Evolutionary conservation across 768 basidiomycete genomes (phyloP).

Genomic region (Scleroderma bovista): DNA sequence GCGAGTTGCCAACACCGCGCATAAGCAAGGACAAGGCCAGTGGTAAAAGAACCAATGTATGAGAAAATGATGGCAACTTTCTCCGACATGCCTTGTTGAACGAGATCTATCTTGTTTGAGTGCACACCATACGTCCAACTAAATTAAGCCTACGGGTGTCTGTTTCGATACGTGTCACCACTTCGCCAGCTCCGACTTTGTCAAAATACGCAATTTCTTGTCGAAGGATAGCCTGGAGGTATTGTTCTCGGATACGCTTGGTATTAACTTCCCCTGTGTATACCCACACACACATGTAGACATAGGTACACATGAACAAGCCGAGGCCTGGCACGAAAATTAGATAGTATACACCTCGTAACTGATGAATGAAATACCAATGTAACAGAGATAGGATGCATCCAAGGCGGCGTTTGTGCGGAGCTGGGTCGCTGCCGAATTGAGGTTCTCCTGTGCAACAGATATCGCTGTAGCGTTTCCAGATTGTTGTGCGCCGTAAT

Average conservation of each 20-base stretch:
- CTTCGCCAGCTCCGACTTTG: constrained; percentile 86
- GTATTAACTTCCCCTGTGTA: constrained; percentile 79
- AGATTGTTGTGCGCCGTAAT: background rate
- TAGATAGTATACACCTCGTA: constrained; percentile 3
- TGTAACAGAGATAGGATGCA: constrained; percentile 59
- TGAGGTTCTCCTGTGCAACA: constrained; percentile 27
- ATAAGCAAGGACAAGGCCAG: constrained; percentile 76
- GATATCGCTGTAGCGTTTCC: constrained; percentile 27
- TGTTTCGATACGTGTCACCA: constrained; percentile 90
- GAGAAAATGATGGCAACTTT: constrained; percentile 70
- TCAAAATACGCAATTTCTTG: constrained; percentile 92
- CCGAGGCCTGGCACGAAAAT: constrained; percentile 48
- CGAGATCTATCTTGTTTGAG: constrained; percentile 49
- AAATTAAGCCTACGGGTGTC: constrained; percentile 58
- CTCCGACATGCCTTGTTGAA: constrained; percentile 88
- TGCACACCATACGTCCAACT: background rate
- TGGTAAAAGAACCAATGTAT: constrained; percentile 65
- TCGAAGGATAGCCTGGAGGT: constrained; percentile 73
- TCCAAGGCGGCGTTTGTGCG: constrained; percentile 46
- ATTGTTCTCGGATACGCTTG: constrained; percentile 78
- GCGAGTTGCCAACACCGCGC: constrained; percentile 74
- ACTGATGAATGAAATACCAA: constrained; percentile 43
- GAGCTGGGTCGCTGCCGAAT: constrained; percentile 40
- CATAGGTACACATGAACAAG: constrained; percentile 69
- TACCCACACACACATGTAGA: constrained; percentile 66